Base-by-base conservation (phyloP, 331 rosid genomes). In the Spiraea crenata region DNA sequence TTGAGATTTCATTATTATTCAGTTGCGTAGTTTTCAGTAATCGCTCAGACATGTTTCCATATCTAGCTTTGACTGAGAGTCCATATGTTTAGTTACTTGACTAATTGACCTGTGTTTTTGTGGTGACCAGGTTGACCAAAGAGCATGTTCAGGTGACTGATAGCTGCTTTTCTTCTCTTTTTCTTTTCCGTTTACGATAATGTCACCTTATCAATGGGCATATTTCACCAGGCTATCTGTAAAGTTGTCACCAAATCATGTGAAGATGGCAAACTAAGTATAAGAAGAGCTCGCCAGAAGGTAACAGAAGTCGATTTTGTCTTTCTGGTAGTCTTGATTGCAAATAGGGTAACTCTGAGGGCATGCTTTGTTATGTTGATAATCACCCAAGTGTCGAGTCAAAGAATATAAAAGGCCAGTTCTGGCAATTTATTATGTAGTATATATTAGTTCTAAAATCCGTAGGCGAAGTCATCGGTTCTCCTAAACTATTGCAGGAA, bases 241-340 rank as follows among this genome's bases (percentile, higher is more conserved):
- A 89, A 88, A 82, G 56, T 95, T 82, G 88, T 86, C 72, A 72
- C 89, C 73, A 91, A 95, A 83, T 87, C 91, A 40, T 86, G 93
- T 67, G 97, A 95, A 80, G 97, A 95, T 82, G 75, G 95, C 77
- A 83, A 87, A 11, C 96, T 83, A 83, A 95, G 96, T 66, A 83
- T 91, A 70, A 78, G 99, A 83, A 82, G 96, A 79, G 92, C 90
- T 61, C 85, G 97, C 47, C 99, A 95, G 83, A 91, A 85, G 99
- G 99, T 95, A 61, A 57, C 7, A 16, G 7, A 57, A 20, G 15
- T 7, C 17, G 3, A 0, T 31, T 31, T 0, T 34, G 0, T 57
- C 9, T 39, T 38, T 63, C 56, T n/a, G 70, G 35, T 67, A 58
- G 41, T 63, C 55, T 41, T 56, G 0, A 8, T 47, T 7, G 31